phyloP scores from a whole-genome alignment of 2,329 filamentous ascomycete species.

The Trichophaea hybrida region DNA sequence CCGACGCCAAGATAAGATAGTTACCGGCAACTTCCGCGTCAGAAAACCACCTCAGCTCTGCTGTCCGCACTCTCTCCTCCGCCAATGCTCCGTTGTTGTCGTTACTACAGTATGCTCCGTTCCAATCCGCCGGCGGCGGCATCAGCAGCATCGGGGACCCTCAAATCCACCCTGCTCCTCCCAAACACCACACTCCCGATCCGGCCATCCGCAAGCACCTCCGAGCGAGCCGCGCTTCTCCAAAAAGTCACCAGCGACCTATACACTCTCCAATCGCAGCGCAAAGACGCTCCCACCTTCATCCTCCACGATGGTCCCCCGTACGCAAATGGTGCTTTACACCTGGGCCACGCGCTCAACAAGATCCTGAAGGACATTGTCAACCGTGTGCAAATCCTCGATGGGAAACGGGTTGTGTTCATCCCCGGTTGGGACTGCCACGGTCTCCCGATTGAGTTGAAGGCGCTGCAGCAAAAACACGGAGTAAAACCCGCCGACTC shows the following conservation, averaged over 20 bases:
- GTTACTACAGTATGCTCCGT: neutral
- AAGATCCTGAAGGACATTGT: slow-evolving; percentile 96
- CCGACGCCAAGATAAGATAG: no score
- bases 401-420: slow-evolving; percentile 64
- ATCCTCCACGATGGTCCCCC: slow-evolving; percentile 89
- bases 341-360: slow-evolving; percentile 83
- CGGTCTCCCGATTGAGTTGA: slow-evolving; percentile 90
- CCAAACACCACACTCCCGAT: slow-evolving; percentile 57
- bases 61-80: no score
- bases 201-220: slow-evolving; percentile 26
- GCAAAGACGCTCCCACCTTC: slow-evolving; percentile 38
- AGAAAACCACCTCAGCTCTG: no score
- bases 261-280: slow-evolving; percentile 37
- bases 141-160: neutral
- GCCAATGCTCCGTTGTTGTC: no score
- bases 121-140: neutral
- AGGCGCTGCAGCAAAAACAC: slow-evolving; percentile 46
- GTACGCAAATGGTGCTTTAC: slow-evolving; percentile 84
- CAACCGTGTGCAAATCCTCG: slow-evolving; percentile 61
- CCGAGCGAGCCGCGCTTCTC: slow-evolving; percentile 46
- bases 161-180: slow-evolving; percentile 40
- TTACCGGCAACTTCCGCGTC: no score
- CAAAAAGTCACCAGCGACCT: slow-evolving; percentile 70
- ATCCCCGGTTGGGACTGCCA: slow-evolving; percentile 96
- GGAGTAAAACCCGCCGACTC: slow-evolving; percentile 31